Evolutionary conservation across 2,329 filamentous ascomycete species (phyloP).

Genomic region (Sporothrix sp.): DNA sequence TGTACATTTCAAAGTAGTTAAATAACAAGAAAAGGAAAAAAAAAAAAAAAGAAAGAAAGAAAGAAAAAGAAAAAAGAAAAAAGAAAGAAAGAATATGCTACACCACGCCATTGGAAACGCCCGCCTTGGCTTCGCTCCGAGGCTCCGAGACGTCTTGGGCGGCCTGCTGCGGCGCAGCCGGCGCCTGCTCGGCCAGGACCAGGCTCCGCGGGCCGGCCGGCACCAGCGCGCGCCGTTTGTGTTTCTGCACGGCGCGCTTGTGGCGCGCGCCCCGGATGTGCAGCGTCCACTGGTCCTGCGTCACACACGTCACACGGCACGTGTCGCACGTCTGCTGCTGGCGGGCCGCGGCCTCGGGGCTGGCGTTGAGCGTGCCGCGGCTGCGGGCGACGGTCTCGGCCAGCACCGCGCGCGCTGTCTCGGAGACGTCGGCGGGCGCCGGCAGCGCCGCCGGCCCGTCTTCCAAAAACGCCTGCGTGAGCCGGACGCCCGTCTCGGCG

Average conservation of each 20-base stretch:
- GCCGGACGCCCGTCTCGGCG: constrained; percentile 48
- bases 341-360: constrained; percentile 33
- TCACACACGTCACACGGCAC: constrained; percentile 56
- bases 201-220: constrained; percentile 4
- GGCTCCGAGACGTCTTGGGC: too few relatives aligned
- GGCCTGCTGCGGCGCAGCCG: not conserved
- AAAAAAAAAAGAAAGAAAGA: not conserved
- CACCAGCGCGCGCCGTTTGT: constrained; percentile 24
- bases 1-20: not conserved
- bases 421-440: constrained; percentile 37
- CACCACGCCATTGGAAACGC: not conserved
- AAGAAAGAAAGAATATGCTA: not conserved
- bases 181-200: not conserved
- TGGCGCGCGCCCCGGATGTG: constrained; percentile 38
- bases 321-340: constrained; percentile 56
- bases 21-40: not conserved
- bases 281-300: constrained; percentile 40
- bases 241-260: constrained; percentile 20
- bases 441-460: constrained; percentile 38
- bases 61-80: not conserved
- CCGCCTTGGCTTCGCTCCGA: too few relatives aligned
- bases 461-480: constrained; percentile 55
- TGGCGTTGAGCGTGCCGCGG: constrained; percentile 27
- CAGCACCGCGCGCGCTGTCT: constrained; percentile 44
- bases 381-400: constrained; percentile 35